Conservation (phyloP, 768 basidiomycete species). For the Amanita thiersii region DNA sequence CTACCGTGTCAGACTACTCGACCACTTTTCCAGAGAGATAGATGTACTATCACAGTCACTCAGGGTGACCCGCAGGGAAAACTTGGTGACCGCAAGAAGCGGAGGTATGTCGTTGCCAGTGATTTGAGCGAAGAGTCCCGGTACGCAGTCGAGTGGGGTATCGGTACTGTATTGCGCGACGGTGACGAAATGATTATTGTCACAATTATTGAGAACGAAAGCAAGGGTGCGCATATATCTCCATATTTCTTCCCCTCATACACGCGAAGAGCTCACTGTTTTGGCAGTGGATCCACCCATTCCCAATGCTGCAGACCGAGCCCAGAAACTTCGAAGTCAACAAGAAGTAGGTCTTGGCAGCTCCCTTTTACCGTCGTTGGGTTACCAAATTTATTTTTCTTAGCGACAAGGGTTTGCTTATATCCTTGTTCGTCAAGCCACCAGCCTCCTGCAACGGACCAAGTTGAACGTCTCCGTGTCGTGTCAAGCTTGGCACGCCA, state of each 20-base stretch:
- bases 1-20: slow-evolving; percentile 62
- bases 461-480: slow-evolving; percentile 76
- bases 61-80: slow-evolving; percentile 75
- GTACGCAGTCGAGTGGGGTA: slow-evolving; percentile 97
- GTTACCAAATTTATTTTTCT: slow-evolving; percentile 9
- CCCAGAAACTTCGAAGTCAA: slow-evolving; percentile 77
- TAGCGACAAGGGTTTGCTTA: slow-evolving; percentile 87
- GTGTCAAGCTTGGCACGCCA: slow-evolving; percentile 98
- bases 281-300: slow-evolving; percentile 55
- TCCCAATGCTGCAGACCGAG: slow-evolving; percentile 66
- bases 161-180: slow-evolving; percentile 90
- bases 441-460: slow-evolving; percentile 85
- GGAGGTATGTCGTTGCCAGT: slow-evolving; percentile 84
- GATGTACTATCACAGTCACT: slow-evolving; percentile 82
- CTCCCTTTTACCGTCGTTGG: background rate
- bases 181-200: slow-evolving; percentile 93
- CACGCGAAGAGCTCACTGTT: slow-evolving; percentile 7
- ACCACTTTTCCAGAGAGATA: slow-evolving; percentile 82
- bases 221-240: slow-evolving; percentile 51
- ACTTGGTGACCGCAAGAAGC: slow-evolving; percentile 43
- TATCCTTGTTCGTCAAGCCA: slow-evolving; percentile 85
- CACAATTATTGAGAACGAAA: slow-evolving; percentile 88
- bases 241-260: slow-evolving; percentile 3
- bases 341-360: slow-evolving; percentile 71
- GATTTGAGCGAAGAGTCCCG: slow-evolving; percentile 91